A percentile compares a stretch with the other conserved stretches of the same genome.
These are phyloP conservation scores for Exutisphaerella laricina DNA, from an alignment of 2,329 filamentous ascomycete genomes.

Conservation along the genomic window DNA sequence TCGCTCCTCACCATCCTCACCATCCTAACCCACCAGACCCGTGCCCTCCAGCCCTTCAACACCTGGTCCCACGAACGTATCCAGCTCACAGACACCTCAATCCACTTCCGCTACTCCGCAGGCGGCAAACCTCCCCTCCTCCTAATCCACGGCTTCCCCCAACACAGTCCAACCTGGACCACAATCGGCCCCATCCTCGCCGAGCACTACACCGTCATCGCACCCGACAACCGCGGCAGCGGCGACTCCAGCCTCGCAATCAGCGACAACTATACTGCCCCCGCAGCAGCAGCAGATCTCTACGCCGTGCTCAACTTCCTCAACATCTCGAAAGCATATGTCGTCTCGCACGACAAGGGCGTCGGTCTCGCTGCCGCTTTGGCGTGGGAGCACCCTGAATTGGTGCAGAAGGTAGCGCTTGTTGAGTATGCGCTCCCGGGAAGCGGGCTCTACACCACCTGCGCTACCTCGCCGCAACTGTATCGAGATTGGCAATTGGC, in stretches of 20 bases:
- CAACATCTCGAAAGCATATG: conserved; percentile 31
- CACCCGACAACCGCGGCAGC: conserved; percentile 40
- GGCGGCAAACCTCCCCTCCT: conserved; percentile 8
- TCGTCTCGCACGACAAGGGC: conserved; percentile 46
- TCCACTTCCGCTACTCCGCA: conserved; percentile 12
- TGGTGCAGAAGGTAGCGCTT: conserved; percentile 35
- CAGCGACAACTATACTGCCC: conserved; percentile 34
- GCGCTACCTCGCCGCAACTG: conserved; percentile 34
- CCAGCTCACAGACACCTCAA: conserved; percentile 9
- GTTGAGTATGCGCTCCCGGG: conserved; percentile 42
- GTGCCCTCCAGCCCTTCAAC: not conserved
- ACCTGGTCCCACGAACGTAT: conserved; percentile 4
- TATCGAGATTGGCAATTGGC: conserved; percentile 36
- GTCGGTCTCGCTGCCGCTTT: conserved; percentile 40
- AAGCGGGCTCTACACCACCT: conserved; percentile 36
- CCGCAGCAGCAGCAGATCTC: conserved; percentile 29
- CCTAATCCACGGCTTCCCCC: conserved; percentile 11
- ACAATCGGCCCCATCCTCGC: conserved; percentile 39
- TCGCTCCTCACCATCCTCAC: not conserved
- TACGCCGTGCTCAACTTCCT: conserved; percentile 28
- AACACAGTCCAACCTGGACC: conserved; percentile 27
- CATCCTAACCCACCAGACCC: not conserved
- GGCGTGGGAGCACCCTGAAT: conserved; percentile 34
- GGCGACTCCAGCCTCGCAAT: conserved; percentile 29
- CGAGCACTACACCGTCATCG: conserved; percentile 42